These are phyloP conservation scores for Ascochyta clinopodiicola DNA, from an alignment of 2,329 filamentous ascomycete genomes.

Conservation along the genomic window DNA sequence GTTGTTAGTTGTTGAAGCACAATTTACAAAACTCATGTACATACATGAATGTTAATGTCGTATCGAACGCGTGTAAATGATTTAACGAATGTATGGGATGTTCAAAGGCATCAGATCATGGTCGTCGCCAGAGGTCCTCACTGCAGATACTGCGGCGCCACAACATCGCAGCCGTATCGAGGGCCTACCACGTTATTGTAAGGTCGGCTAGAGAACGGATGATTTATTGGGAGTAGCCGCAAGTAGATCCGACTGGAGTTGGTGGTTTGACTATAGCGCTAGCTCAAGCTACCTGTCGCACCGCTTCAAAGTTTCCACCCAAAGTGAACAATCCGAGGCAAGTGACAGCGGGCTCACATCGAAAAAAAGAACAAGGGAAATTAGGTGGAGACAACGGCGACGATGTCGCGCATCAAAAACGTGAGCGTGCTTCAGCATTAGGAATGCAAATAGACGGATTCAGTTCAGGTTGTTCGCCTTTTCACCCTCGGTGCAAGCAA, in stretches of 20 bases:
- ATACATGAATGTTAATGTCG: slow-evolving; percentile 16
- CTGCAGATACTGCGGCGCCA: slow-evolving; percentile 28
- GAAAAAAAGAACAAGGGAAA: slow-evolving; percentile 11
- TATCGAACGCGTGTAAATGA: slow-evolving; percentile 16
- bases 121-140: slow-evolving; percentile 21
- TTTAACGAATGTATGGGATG: slow-evolving; percentile 25
- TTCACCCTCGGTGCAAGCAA: not conserved
- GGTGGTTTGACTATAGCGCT: slow-evolving; percentile 34
- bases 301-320: slow-evolving; percentile 27
- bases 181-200: slow-evolving; percentile 34
- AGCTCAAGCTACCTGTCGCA: slow-evolving; percentile 33
- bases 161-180: slow-evolving; percentile 22
- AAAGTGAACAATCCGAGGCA: slow-evolving; percentile 19
- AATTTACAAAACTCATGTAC: not conserved
- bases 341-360: slow-evolving; percentile 17
- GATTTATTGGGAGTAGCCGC: slow-evolving; percentile 35
- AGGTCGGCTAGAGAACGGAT: slow-evolving; percentile 26
- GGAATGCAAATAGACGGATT: not conserved
- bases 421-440: not conserved
- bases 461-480: slow-evolving; percentile 1
- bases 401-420: slow-evolving; percentile 13
- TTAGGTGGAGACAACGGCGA: slow-evolving; percentile 16
- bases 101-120: slow-evolving; percentile 19
- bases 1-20: not conserved
- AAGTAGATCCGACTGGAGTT: slow-evolving; percentile 28